Conservation (phyloP, 352 stramenopile genomes). For the Pythium monospermum region DNA sequence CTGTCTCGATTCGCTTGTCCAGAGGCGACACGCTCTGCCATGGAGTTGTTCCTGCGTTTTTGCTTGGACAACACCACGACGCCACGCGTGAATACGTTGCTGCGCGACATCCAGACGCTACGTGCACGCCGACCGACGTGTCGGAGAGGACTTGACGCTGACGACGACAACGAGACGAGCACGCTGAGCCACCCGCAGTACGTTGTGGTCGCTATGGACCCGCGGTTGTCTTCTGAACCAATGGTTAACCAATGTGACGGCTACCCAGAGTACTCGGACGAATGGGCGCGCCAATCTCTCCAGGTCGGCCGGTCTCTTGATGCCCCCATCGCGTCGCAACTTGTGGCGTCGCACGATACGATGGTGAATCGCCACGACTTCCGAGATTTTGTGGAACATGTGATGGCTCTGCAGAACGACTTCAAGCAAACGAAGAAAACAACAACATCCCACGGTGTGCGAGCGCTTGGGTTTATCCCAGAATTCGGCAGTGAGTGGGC, state of each 20-base stretch:
- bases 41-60: neutral
- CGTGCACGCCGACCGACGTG: too few species aligned
- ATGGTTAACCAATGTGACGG: too few species aligned
- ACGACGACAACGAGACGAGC: neutral
- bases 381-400: neutral
- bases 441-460: neutral
- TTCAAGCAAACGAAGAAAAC: too few species aligned
- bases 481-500: neutral
- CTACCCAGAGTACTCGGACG: neutral
- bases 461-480: neutral
- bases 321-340: neutral
- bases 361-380: neutral
- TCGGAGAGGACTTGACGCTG: too few species aligned
- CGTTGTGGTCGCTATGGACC: neutral
- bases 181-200: neutral
- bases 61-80: neutral
- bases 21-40: neutral
- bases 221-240: neutral
- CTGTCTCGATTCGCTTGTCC: neutral
- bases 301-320: neutral
- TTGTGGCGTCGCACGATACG: neutral
- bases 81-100: neutral
- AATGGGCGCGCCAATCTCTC: neutral
- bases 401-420: neutral
- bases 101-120: neutral